These are phyloP conservation scores for Citrullus mucosospermus DNA, from an alignment of 306 rosid species.

Conservation along the genomic window DNA sequence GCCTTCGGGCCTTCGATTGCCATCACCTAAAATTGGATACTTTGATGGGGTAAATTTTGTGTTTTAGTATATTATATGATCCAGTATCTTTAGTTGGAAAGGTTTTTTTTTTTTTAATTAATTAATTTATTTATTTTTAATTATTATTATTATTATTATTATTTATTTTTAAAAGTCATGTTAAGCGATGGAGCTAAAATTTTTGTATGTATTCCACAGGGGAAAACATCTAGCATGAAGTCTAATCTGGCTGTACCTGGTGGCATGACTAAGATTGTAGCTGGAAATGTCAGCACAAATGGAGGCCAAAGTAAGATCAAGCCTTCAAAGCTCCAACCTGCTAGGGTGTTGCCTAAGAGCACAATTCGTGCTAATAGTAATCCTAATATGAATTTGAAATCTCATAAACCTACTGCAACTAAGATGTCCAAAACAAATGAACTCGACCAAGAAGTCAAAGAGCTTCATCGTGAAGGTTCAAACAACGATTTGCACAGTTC, in stretches of 20 bases:
- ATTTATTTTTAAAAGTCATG: background rate
- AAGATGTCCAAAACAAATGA: background rate
- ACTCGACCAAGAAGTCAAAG: background rate
- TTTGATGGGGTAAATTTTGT: conserved; percentile 79
- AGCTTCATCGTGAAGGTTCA: background rate
- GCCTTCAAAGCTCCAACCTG: conserved; percentile 36
- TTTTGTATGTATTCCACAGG: conserved; percentile 26
- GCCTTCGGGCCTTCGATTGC: conserved; percentile 39
- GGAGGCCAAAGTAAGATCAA: conserved; percentile 39
- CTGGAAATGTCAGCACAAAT: conserved; percentile 21
- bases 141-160: too few species aligned
- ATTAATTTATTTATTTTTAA: too few species aligned
- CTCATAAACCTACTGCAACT: background rate
- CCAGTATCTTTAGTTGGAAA: background rate
- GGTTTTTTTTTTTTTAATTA: too few species aligned
- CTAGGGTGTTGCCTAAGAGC: conserved; percentile 19
- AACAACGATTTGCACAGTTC: background rate
- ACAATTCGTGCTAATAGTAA: conserved; percentile 17
- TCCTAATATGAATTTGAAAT: background rate
- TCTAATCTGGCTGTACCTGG: conserved; percentile 28
- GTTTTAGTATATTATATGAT: background rate
- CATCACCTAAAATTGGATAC: conserved; percentile 37
- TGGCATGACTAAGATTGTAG: conserved; percentile 42
- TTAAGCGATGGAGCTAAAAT: conserved; percentile 2
- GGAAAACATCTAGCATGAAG: conserved; percentile 34